Conservation (phyloP, 202 grass and related monocot genomes). For the Carex sylvatica region DNA sequence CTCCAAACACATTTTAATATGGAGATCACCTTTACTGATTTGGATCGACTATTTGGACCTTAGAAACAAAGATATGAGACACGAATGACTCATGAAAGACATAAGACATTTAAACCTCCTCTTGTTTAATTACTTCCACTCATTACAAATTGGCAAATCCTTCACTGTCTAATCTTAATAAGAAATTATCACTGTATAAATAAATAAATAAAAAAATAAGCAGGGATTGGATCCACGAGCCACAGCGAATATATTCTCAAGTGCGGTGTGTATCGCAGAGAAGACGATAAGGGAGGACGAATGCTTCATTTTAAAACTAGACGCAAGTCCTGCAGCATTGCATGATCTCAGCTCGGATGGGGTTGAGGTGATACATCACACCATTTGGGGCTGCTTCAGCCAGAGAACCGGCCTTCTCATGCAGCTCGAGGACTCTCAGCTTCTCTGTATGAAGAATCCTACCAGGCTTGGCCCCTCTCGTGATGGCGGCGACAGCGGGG, state of each 20-base stretch:
- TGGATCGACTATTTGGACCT: no score
- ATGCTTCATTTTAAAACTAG: slow-evolving; percentile 79
- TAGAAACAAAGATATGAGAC: no score
- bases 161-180: no score
- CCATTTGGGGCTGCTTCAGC: slow-evolving; percentile 78
- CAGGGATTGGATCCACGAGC: slow-evolving; percentile 74
- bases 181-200: slow-evolving; percentile 2
- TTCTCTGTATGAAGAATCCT: slow-evolving; percentile 59
- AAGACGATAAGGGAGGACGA: slow-evolving; percentile 70
- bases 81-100: no score
- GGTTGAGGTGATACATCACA: slow-evolving; percentile 70
- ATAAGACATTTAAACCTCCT: no score
- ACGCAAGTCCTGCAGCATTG: slow-evolving; percentile 48
- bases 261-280: slow-evolving; percentile 60
- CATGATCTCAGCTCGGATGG: slow-evolving; percentile 48
- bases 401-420: slow-evolving; percentile 68
- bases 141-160: neutral
- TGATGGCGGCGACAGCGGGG: slow-evolving; percentile 37
- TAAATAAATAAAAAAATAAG: neutral
- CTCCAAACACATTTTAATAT: no score
- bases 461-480: slow-evolving; percentile 17
- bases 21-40: no score
- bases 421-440: slow-evolving; percentile 76
- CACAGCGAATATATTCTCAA: slow-evolving; percentile 56
- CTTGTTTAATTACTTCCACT: neutral